Evolutionary conservation across 768 basidiomycete species (phyloP), one percentile per base, ranked within the genome.

Genomic region (Lentinula aciculospora): DNA sequence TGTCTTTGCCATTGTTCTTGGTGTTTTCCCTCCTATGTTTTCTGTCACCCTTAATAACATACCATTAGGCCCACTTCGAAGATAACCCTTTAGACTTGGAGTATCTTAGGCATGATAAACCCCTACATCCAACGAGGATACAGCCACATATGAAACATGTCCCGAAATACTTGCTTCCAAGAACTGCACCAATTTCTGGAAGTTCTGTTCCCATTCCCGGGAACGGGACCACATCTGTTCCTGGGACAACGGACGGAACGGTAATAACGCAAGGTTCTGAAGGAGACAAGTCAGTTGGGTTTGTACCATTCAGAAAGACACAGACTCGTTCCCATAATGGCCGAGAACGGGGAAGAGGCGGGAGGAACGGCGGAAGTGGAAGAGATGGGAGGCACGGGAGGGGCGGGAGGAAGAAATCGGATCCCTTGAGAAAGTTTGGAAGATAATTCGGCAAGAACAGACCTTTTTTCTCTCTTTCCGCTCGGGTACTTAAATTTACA

Each of bases 91-190:
- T 32, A 3, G 31, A 98, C 67, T 78, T 98, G 12, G 93, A 95
- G 56, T 97, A 85, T 67, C 76, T 98, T 45, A 84, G 92, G 2
- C 97, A 98, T 70, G 97, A 99, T 72, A 93, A 94, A 63, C 90
- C 95, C 4, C 76, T 98, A 4, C 93, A 96, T 65, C 94, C 95
- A 0, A 87, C 88, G 27, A 81, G 94, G 47, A 78, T 95, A 10
- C 95, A 97, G 68, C 74, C 93, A 1, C 95, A 99, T 69, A 91
- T 98, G 85, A 98, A 97, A 70, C 90, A 96, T 70, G 85, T 98
- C 4, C 45, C 45, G 7, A 46, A 46, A 25, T 46, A 46, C 21
- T 13, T 46, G 21, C 19, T 46, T 2, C 45, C 45, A 10, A 46
- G 23, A 21, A 46, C 40, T 10, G 40, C 40, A 15, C 15, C n/a